Base-by-base conservation (phyloP, 2,329 filamentous ascomycete species). In the Dactylella cylindrospora region DNA sequence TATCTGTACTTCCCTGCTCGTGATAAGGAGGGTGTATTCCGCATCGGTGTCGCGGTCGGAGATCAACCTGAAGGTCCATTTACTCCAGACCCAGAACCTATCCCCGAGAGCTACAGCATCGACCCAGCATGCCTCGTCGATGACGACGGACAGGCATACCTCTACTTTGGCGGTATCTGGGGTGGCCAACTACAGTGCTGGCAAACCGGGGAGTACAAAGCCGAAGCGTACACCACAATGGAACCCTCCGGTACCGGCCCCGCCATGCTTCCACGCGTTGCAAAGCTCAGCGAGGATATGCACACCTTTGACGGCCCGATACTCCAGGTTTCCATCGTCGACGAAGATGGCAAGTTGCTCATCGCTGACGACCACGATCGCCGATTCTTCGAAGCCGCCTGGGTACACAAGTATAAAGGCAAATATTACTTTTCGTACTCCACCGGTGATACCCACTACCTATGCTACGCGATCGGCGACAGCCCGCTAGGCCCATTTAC, bases 81-180 rank as follows among this genome's bases (percentile, higher is more conserved):
- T 72, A 76, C 68, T 17, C 77, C 86, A 0, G 82, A 89, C 64
- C 75, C 80, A 5, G 75, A 80, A 52, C 79, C 79, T 9, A 88
- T 90, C 69, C 70, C 76, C 44, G 86, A 85, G 1, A 85, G 80
- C 66, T 90, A 83, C 74, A 86, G 82, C 68, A 89, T 90, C 69
- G 86, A 90, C 70, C 86, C 86, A 0, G 86, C 86, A 9, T 78
- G 77, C 26, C 88, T 90, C 65, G 85, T 90, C 12, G 86, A 90
- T 70, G 81, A 80, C 36, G 80, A 85, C 66, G 80, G 77, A 7
- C 71, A 78, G 45, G 82, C 79, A 2, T 87, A 86, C 70, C 71
- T 87, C 17, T 90, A 89, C 73, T 89, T 90, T 67, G 86, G 86
- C 36, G 86, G 86, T 0, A 78, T 90, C 17, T 90, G 86, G 86